A percentile compares a stretch with the other conserved stretches of the same genome.
Conservation (phyloP, 1,284 basidiomycete species). For the Puccinia hordei region DNA sequence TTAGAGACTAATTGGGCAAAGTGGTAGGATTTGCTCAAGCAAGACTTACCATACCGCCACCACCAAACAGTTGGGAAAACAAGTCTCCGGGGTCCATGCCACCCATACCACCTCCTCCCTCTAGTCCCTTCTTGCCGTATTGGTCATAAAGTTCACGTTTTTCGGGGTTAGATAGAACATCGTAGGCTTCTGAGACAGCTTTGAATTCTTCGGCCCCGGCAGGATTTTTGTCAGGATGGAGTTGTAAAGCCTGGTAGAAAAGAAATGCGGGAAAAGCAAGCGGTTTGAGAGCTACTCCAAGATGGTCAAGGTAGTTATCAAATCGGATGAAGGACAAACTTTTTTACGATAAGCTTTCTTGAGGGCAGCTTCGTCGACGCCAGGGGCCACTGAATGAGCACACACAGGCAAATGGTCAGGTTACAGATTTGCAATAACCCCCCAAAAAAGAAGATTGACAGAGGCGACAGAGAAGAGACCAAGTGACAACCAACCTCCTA, state of each 20-base stretch:
- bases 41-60: conserved; percentile 64
- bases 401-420: not conserved
- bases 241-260: conserved; percentile 71
- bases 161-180: conserved; percentile 85
- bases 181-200: conserved; percentile 87
- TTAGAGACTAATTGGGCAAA: not conserved
- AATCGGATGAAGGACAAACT: conserved; percentile 61
- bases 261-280: conserved; percentile 52
- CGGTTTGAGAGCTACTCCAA: conserved; percentile 17
- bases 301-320: conserved; percentile 6
- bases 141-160: conserved; percentile 86
- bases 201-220: conserved; percentile 82
- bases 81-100: conserved; percentile 98
- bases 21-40: not conserved
- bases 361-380: conserved; percentile 38
- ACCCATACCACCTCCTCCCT: conserved; percentile 65
- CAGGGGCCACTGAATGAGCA: conserved; percentile 26
- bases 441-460: not conserved
- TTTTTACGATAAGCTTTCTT: conserved; percentile 84
- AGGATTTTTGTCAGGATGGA: conserved; percentile 85
- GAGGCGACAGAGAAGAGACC: too few species aligned
- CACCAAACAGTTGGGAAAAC: conserved; percentile 92
- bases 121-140: conserved; percentile 87
- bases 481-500: conserved; percentile 32
- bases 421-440: not conserved